Evolutionary conservation across 1,284 basidiomycete species (phyloP), one percentile per base, ranked within the genome.

Genomic region (Phylloporus sp.): DNA sequence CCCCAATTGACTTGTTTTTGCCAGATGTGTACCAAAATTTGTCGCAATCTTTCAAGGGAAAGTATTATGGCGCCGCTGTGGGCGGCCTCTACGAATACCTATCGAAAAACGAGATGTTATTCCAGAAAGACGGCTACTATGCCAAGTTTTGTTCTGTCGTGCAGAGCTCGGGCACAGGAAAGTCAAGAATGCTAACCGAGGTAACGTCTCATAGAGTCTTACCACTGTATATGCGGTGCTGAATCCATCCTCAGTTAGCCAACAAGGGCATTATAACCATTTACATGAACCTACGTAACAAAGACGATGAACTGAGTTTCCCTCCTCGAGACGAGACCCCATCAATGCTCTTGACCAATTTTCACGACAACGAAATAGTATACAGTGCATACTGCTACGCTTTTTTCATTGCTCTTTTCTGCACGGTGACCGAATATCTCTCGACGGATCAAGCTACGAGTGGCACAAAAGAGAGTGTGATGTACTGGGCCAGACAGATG

Each of bases 101-200:
- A 53, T 65, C 58, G 23, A 4, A 58, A 2, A 75, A 70, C n/a
- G 60, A 71, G 37, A 56, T 25, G 4, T 29, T 47, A n/a, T 74
- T 74, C 63, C 2, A 14, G 45, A 32, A 41, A 17, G 35, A 2
- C 45, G 19, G 1, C 15, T 70, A 73, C 41, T 70, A 72, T 2
- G 67, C 70, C 57, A 74, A 61, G 41, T 66, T 73, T 27, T 75
- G 74, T 47, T 70, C 74, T 1, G 41, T 75, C 14, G 67, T 75
- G 0, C 74, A 75, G 27, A 75, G 74, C 14, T 76, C 75, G 0
- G 74, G 75, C 0, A 75, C 73, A 0, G 74, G 74, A 0, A 75
- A 77, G 60, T 69, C 74, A 7, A 70, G 74, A 23, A 47, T 75
- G 41, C 14, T 75, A 5, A 70, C 65, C 0, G 71, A 76, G 70